These are phyloP conservation scores for Pichia sorboxylosa DNA, from an alignment of 1,139 yeast genomes.

Conservation along the genomic window DNA sequence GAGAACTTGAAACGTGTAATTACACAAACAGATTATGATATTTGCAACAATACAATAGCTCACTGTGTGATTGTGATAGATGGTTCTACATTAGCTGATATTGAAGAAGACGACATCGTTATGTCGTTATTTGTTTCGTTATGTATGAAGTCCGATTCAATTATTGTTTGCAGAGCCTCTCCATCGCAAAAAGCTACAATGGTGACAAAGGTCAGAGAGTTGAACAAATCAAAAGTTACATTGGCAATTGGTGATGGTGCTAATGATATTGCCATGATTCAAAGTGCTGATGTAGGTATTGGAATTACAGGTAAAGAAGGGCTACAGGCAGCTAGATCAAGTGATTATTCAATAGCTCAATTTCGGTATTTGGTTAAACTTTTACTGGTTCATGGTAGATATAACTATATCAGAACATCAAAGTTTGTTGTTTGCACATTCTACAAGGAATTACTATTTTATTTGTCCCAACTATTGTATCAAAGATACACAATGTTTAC, in stretches of 20 bases:
- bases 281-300: constrained; percentile 94
- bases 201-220: constrained; percentile 65
- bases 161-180: constrained; percentile 90
- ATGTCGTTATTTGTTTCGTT: constrained; percentile 70
- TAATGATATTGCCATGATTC: constrained; percentile 97
- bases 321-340: constrained; percentile 86
- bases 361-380: constrained; percentile 74
- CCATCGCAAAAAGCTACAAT: constrained; percentile 92
- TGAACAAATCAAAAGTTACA: constrained; percentile 61
- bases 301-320: constrained; percentile 98
- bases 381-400: constrained; percentile 86
- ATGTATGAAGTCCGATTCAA: constrained; percentile 81
- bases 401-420: constrained; percentile 84
- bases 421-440: constrained; percentile 90
- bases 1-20: constrained; percentile 39
- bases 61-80: constrained; percentile 92
- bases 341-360: constrained; percentile 94
- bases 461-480: constrained; percentile 75
- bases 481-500: constrained; percentile 84
- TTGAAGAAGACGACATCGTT: constrained; percentile 62
- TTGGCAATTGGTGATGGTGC: constrained; percentile 99
- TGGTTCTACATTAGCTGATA: constrained; percentile 65
- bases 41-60: constrained; percentile 64
- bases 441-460: constrained; percentile 85
- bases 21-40: constrained; percentile 47